phyloP scores from a whole-genome alignment of 768 basidiomycete genomes.

The Chalciporus piperatus region DNA sequence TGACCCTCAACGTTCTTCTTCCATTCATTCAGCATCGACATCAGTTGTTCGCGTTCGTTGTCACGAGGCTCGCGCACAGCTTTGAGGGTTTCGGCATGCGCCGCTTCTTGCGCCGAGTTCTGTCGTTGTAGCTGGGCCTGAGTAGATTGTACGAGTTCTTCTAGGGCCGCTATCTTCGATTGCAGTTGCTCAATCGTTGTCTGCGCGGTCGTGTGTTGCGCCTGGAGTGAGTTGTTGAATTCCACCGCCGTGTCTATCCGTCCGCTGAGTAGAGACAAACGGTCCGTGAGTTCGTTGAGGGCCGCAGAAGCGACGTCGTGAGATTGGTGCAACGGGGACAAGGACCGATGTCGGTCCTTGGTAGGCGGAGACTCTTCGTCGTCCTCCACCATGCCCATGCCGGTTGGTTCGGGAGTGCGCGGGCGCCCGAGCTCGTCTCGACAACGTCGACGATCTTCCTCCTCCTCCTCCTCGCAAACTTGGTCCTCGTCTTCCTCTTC shows the following conservation, averaged over 20 bases:
- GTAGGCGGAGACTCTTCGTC: conserved; percentile 37
- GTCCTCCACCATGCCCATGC: conserved; percentile 49
- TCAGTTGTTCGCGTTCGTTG: conserved; percentile 48
- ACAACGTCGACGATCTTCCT: conserved; percentile 44
- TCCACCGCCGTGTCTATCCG: conserved; percentile 78
- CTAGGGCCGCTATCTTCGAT: conserved; percentile 64
- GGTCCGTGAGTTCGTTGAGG: conserved; percentile 57
- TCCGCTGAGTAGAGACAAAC: conserved; percentile 58
- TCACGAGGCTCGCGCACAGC: conserved; percentile 34
- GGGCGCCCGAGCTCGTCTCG: conserved; percentile 66
- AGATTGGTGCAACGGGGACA: conserved; percentile 15
- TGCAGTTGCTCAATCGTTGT: conserved; percentile 68
- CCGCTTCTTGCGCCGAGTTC: conserved; percentile 34
- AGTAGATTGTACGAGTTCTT: conserved; percentile 57
- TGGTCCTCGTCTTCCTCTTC: conserved; percentile 75
- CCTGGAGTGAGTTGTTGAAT: conserved; percentile 69
- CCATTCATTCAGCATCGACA: conserved; percentile 64
- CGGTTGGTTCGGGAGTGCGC: conserved; percentile 76
- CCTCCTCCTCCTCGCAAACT: conserved; percentile 38
- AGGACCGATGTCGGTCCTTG: conserved; percentile 17
- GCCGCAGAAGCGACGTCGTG: conserved; percentile 32
- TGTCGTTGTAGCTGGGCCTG: conserved; percentile 41
- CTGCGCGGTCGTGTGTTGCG: conserved; percentile 76
- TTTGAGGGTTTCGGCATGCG: conserved; percentile 32
- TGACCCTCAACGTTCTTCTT: conserved; percentile 75